Percentiles rank a stretch among this genome's conserved stretches.
Conservation (phyloP, 2,329 filamentous ascomycete genomes). For the Eurotiales sp. region DNA sequence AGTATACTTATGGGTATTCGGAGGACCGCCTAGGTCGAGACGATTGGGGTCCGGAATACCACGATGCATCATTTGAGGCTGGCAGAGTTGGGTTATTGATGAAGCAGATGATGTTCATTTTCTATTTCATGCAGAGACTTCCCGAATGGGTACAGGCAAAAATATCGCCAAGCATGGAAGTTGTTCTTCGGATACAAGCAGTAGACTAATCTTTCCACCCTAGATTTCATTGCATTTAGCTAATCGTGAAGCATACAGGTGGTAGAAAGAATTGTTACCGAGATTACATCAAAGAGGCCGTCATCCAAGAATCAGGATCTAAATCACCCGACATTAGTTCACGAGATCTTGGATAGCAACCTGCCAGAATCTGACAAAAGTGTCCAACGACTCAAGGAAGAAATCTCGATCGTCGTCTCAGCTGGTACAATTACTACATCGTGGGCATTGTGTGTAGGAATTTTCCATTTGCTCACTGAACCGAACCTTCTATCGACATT, state of each 20-base stretch:
- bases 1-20: constrained; percentile 28
- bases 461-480: background rate
- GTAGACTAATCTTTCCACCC: background rate
- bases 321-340: background rate
- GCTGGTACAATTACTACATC: constrained; percentile 5
- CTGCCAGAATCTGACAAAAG: constrained; percentile 1
- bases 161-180: background rate
- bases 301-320: background rate
- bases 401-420: constrained; percentile 18
- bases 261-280: background rate
- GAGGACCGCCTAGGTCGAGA: constrained; percentile 23
- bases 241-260: background rate
- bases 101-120: constrained; percentile 25
- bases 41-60: constrained; percentile 22
- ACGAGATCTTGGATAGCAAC: background rate
- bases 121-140: constrained; percentile 10
- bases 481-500: background rate
- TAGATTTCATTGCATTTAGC: background rate
- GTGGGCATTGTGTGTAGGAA: background rate
- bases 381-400: constrained; percentile 22
- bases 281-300: background rate
- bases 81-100: background rate
- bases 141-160: background rate
- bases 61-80: constrained; percentile 14
- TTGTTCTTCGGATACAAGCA: background rate